phyloP scores from a whole-genome alignment of 768 basidiomycete species.

The Suillus ampliporus region DNA sequence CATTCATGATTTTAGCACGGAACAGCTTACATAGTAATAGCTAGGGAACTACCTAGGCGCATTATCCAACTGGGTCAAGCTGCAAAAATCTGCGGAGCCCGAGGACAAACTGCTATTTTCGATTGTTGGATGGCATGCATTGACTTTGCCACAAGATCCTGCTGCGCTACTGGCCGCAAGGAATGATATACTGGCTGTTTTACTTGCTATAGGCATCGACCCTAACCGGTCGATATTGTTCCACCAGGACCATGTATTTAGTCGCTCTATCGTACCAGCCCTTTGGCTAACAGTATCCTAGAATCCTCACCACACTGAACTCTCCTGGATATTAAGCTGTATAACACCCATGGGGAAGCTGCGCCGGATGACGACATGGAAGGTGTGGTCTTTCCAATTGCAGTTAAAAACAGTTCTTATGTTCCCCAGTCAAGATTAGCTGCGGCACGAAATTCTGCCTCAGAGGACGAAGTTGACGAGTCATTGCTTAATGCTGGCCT shows the following conservation, averaged over 20 bases:
- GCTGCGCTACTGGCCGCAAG: conserved; percentile 61
- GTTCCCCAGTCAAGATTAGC: conserved; percentile 70
- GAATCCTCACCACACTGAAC: conserved; percentile 85
- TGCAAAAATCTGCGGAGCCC: conserved; percentile 65
- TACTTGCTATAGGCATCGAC: conserved; percentile 87
- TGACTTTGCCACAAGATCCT: conserved; percentile 91
- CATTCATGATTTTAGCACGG: neutral
- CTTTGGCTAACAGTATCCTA: conserved; percentile 33
- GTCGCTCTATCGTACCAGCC: conserved; percentile 57
- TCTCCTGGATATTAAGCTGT: conserved; percentile 91
- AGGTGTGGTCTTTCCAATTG: conserved; percentile 53
- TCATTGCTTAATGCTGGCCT: conserved; percentile 82
- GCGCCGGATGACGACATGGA: conserved; percentile 96
- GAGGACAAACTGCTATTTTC: conserved; percentile 79
- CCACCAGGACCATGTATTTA: conserved; percentile 82
- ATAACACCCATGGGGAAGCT: conserved; percentile 83
- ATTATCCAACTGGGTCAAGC: conserved; percentile 83
- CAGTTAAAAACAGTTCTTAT: conserved; percentile 5
- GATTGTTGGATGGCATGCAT: conserved; percentile 93
- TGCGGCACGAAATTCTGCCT: conserved; percentile 71
- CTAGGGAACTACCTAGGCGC: conserved; percentile 95
- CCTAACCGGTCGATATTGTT: conserved; percentile 77
- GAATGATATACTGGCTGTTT: conserved; percentile 77
- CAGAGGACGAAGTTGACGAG: conserved; percentile 82
- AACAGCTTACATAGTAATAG: conserved; percentile 44